Percentiles rank a stretch among this genome's conserved stretches.
These are phyloP conservation scores for Suillus clintonianus DNA, from an alignment of 768 basidiomycete genomes.

Conservation along the genomic window DNA sequence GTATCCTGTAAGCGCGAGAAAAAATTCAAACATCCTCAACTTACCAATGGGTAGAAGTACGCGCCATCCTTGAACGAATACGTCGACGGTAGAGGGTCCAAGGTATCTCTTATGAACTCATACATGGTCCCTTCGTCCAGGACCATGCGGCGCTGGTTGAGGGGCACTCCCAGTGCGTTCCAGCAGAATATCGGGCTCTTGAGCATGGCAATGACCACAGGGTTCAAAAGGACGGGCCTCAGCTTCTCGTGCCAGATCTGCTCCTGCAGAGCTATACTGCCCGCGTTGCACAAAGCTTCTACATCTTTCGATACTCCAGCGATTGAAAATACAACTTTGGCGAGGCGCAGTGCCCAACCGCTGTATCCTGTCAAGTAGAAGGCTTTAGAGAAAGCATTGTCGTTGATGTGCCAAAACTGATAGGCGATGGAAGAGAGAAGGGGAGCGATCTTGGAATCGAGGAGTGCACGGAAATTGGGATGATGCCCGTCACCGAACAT, in stretches of 20 bases:
- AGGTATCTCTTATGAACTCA: slow-evolving; percentile 52
- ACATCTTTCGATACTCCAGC: slow-evolving; percentile 60
- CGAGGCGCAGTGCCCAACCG: slow-evolving; percentile 66
- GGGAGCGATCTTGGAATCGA: slow-evolving; percentile 64
- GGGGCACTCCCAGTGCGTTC: slow-evolving; percentile 79
- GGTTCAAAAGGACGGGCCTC: slow-evolving; percentile 61
- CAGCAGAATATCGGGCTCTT: slow-evolving; percentile 57
- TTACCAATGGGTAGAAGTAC: slow-evolving; percentile 63
- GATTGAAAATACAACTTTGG: slow-evolving; percentile 56
- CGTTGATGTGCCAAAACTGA: slow-evolving; percentile 75
- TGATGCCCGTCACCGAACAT: slow-evolving; percentile 71
- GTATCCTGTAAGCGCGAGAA: slow-evolving; percentile 4
- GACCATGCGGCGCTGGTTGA: slow-evolving; percentile 66
- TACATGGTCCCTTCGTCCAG: slow-evolving; percentile 50
- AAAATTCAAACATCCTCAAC: slow-evolving; percentile 9
- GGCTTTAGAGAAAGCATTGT: slow-evolving; percentile 44
- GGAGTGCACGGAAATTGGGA: slow-evolving; percentile 55
- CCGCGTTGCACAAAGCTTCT: slow-evolving; percentile 52
- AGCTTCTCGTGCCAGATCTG: slow-evolving; percentile 62
- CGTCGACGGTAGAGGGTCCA: slow-evolving; percentile 48
- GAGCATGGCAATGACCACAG: slow-evolving; percentile 52
- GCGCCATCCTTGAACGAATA: slow-evolving; percentile 62
- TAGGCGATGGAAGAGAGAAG: slow-evolving; percentile 71
- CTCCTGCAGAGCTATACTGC: slow-evolving; percentile 58
- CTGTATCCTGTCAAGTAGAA: slow-evolving; percentile 75